Conservation (phyloP, 192 early-diverging fungal species). For the Dissophora ornata region DNA sequence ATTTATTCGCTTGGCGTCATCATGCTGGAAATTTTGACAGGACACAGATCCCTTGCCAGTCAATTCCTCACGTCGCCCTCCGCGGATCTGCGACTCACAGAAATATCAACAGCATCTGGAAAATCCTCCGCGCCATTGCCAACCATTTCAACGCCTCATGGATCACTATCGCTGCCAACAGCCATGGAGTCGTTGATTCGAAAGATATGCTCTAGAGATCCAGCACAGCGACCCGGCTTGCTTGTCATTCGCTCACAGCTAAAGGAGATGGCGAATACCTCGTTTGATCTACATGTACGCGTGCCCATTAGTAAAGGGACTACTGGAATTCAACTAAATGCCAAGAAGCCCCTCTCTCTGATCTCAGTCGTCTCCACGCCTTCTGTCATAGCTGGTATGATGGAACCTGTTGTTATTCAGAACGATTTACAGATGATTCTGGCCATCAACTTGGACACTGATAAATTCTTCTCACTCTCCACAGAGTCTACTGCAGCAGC, state of each 20-base stretch:
- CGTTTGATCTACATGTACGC: constrained; percentile 50
- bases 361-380: constrained; percentile 51
- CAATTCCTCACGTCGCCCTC: constrained; percentile 36
- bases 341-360: constrained; percentile 52
- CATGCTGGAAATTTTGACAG: constrained; percentile 51
- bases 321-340: constrained; percentile 47
- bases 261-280: constrained; percentile 53
- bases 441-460: too few species aligned
- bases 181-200: constrained; percentile 50
- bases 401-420: too few species aligned
- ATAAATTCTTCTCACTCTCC: too few species aligned
- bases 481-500: constrained; percentile 20
- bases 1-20: constrained; percentile 50
- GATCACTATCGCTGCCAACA: constrained; percentile 31
- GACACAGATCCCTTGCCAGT: constrained; percentile 46
- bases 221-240: constrained; percentile 37
- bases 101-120: constrained; percentile 3
- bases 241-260: constrained; percentile 46
- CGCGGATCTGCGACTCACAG: constrained; percentile 9
- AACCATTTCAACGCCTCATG: constrained; percentile 37
- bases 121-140: constrained; percentile 12
- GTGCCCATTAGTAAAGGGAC: constrained; percentile 47
- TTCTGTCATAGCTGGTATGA: constrained; percentile 41
- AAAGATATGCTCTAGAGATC: constrained; percentile 44
- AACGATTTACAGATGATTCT: too few species aligned